These are phyloP conservation scores for Citropsis articulata DNA, from an alignment of 345 rosid species.

Conservation along the genomic window DNA sequence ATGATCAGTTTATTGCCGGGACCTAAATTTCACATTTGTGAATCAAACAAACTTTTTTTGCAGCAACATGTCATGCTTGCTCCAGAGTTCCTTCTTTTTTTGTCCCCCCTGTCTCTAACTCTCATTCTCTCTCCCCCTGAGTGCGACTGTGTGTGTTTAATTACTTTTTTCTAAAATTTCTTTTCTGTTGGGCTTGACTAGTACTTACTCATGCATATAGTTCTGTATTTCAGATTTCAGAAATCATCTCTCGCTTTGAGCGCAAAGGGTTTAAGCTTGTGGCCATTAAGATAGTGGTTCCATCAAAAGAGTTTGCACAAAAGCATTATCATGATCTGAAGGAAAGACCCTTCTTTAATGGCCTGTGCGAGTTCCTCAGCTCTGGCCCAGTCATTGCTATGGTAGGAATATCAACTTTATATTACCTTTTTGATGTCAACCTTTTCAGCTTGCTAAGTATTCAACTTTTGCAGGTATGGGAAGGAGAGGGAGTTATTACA, in stretches of 20 bases:
- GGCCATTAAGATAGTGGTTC: constrained; percentile 70
- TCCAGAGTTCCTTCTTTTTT: neutral
- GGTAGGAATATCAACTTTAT: constrained; percentile 40
- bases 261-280: constrained; percentile 98
- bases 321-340: constrained; percentile 90
- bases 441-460: neutral
- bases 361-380: constrained; percentile 94
- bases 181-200: neutral
- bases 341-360: constrained; percentile 93
- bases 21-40: neutral
- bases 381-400: constrained; percentile 98
- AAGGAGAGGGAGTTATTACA: constrained; percentile 94
- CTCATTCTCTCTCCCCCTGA: neutral
- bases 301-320: constrained; percentile 85
- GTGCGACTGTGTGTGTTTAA: neutral
- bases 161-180: neutral
- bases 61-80: neutral
- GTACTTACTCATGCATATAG: neutral
- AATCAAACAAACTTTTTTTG: neutral
- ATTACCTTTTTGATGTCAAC: neutral
- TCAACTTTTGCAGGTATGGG: constrained; percentile 74
- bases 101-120: too few species aligned
- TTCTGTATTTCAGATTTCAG: constrained; percentile 58
- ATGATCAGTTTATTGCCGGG: neutral
- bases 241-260: constrained; percentile 87